Percentiles rank a stretch among this genome's conserved stretches.
Conservation (phyloP, 139 green algal species). For the Edaphochlamys debaryana region DNA sequence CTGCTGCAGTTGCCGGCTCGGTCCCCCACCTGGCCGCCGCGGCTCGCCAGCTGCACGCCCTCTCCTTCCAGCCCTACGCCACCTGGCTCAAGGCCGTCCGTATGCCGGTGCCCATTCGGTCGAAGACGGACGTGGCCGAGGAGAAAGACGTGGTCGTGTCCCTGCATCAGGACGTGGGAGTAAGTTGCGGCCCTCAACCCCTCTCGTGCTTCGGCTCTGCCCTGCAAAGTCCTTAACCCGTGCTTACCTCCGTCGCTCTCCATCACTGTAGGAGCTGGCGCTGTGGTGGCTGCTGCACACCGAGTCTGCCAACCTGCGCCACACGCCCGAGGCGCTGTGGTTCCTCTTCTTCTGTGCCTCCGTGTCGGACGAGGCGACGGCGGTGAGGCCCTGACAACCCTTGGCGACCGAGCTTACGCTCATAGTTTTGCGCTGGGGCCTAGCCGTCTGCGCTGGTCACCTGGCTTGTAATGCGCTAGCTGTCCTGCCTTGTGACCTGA, state of each 20-base stretch:
- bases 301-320: slow-evolving; percentile 37
- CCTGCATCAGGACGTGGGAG: background rate
- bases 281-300: background rate
- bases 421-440: too few species aligned
- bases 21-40: background rate
- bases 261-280: background rate
- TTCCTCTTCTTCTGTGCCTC: slow-evolving; percentile 71
- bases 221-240: too few species aligned
- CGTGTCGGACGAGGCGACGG: background rate
- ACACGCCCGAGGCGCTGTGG: slow-evolving; percentile 75
- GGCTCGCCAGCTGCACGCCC: background rate
- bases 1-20: too few species aligned
- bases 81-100: background rate
- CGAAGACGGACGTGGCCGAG: slow-evolving; percentile 7
- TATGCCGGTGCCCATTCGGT: background rate
- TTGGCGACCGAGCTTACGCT: background rate
- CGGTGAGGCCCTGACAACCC: background rate
- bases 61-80: background rate
- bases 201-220: background rate
- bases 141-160: background rate
- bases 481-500: background rate
- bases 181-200: background rate
- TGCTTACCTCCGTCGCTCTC: background rate
- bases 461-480: background rate
- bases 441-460: too few species aligned